Conservation (phyloP, 768 basidiomycete species). For the Crassisporium funariophilum region DNA sequence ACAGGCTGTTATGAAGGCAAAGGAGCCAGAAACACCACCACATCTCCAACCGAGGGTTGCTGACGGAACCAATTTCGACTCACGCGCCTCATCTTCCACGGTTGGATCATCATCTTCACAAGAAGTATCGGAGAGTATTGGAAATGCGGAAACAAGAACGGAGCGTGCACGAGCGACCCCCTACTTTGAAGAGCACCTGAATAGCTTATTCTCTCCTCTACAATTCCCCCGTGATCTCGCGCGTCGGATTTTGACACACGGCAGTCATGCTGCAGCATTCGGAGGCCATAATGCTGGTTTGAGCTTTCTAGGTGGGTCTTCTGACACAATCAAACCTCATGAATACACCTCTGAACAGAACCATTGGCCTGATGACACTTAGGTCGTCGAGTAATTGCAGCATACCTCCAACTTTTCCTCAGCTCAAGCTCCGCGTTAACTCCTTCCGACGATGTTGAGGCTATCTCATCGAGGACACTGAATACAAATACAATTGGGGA, state of each 20-base stretch:
- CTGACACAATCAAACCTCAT: no score
- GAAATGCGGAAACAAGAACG: not conserved
- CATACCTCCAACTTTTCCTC: conserved; percentile 75
- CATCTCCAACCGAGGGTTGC: not conserved
- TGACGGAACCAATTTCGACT: no score
- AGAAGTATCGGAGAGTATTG: not conserved
- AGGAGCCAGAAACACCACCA: conserved; percentile 1
- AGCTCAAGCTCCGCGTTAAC: conserved; percentile 52
- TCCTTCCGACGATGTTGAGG: conserved; percentile 58
- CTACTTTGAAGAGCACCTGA: conserved; percentile 49
- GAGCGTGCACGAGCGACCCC: conserved; percentile 1
- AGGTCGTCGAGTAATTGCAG: conserved; percentile 79
- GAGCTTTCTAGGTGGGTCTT: conserved; percentile 67
- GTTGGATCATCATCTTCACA: no score
- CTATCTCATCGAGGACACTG: conserved; percentile 54
- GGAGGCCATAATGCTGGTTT: conserved; percentile 74
- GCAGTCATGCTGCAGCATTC: conserved; percentile 67
- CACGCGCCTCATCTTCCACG: no score
- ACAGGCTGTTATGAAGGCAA: conserved; percentile 22
- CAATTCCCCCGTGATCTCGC: conserved; percentile 73
- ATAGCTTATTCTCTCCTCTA: conserved; percentile 63
- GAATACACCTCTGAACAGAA: no score
- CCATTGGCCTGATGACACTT: conserved; percentile 1
- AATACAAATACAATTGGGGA: conserved; percentile 76
- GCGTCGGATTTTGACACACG: conserved; percentile 74